Base-by-base conservation (phyloP, 768 basidiomycete species). In the Solioccasus polychromus region DNA sequence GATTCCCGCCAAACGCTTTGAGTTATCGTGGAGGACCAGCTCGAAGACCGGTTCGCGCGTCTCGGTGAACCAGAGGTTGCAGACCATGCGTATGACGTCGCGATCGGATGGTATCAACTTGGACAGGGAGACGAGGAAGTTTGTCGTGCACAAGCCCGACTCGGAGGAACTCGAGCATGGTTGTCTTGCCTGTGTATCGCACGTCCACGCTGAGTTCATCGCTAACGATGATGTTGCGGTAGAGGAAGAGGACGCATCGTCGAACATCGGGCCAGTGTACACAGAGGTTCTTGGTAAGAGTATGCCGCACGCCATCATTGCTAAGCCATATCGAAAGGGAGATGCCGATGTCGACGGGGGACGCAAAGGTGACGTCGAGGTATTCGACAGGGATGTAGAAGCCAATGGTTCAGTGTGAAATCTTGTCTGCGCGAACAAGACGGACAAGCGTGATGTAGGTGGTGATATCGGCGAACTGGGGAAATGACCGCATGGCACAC, bases 1-100 rank as follows among this genome's bases (percentile, higher is more conserved):
- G 62, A 63, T 54, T 65, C 63, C n/a, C 63, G 61, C n/a, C n/a
- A n/a, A n/a, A n/a, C n/a, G n/a, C n/a, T n/a, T 26, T 63, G 61
- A 18, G 46, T 47, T 20, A 24, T 30, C 2, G 25, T 31, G 14
- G 29, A n/a, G 14, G 51, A 45, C 49, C 56, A 53, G 20, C 58
- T 61, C 9, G 51, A 61, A 24, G 66, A 63, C 5, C 47, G 28
- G 41, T n/a, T 63, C 54, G 8, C 48, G 23, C 4, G 56, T 47
- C 44, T 64, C 63, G 22, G 63, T 53, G 39, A 53, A 55, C 61
- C 61, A 63, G 14, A 63, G 56, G 23, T 56, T 43, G 42, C 56
- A 61, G 44, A 64, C 61, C 52, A 64, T 39, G 28, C 41, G 46
- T 58, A 66, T 61, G 36, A 65, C 22, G 36, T 53, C 56, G n/a